A percentile compares a stretch with the other conserved stretches of the same genome.
Conservation (phyloP, 2,329 filamentous ascomycete genomes). For the Emericellopsis atlantica region DNA sequence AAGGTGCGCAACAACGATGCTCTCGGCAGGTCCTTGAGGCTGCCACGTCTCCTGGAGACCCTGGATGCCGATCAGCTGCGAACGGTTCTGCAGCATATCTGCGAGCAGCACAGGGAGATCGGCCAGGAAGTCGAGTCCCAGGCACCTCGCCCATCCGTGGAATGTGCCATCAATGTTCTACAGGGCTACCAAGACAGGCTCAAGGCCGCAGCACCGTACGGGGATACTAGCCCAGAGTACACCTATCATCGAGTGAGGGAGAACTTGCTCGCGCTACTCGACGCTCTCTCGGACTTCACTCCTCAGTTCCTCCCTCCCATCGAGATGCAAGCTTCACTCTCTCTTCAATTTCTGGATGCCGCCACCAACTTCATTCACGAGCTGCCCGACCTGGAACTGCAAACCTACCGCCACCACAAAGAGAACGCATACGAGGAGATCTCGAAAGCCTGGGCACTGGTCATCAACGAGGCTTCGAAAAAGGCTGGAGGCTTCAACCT, state of each 20-base stretch:
- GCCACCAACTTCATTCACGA: constrained; percentile 84
- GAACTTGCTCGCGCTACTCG: constrained; percentile 65
- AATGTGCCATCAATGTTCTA: constrained; percentile 68
- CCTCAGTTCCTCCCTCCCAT: constrained; percentile 89
- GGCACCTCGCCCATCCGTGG: constrained; percentile 77
- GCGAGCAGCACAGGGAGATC: constrained; percentile 78
- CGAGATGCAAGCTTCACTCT: constrained; percentile 72
- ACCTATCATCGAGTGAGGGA: constrained; percentile 87
- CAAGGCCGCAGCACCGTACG: constrained; percentile 72
- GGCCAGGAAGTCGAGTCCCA: constrained; percentile 71
- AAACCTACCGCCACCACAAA: constrained; percentile 82
- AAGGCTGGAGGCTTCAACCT: constrained; percentile 80
- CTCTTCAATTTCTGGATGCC: constrained; percentile 76
- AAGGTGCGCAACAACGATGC: constrained; percentile 53
- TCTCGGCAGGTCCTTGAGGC: constrained; percentile 38
- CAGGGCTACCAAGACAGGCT: constrained; percentile 70
- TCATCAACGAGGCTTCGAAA: constrained; percentile 84
- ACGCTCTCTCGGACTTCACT: constrained; percentile 87
- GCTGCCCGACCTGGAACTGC: constrained; percentile 82
- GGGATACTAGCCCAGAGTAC: constrained; percentile 78
- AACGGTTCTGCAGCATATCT: constrained; percentile 78
- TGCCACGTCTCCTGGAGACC: constrained; percentile 79
- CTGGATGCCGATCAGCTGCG: constrained; percentile 77
- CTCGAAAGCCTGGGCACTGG: constrained; percentile 81
- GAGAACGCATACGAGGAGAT: constrained; percentile 95